phyloP scores from a whole-genome alignment of 192 early-diverging fungal species.

The Glomus cerebriforme region DNA sequence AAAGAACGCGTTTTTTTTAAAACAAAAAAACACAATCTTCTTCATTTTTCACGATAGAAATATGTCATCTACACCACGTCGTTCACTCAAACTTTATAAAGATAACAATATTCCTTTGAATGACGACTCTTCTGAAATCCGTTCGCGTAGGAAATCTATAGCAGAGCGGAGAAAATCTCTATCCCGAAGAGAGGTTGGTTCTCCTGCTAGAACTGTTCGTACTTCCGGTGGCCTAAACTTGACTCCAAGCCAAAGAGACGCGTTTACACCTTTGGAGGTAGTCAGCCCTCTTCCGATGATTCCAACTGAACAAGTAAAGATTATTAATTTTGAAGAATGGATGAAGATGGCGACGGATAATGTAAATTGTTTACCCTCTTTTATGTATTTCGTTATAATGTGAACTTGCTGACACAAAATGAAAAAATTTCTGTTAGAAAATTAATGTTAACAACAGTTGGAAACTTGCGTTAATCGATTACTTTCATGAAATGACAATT shows the following conservation, averaged over 20 bases:
- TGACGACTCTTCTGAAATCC: slow-evolving; percentile 2
- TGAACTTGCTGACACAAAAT: not conserved
- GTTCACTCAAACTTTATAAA: not conserved
- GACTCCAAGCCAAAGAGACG: not conserved
- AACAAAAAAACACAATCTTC: too few species aligned
- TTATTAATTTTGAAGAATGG: slow-evolving; percentile 84
- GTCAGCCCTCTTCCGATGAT: slow-evolving; percentile 29
- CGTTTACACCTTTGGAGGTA: not conserved
- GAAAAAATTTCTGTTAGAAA: slow-evolving; percentile 60
- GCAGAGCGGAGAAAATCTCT: slow-evolving; percentile 5
- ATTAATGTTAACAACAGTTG: slow-evolving; percentile 94
- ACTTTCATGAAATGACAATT: slow-evolving; percentile 94
- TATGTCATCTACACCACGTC: too few species aligned
- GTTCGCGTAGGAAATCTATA: not conserved
- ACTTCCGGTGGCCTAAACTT: not conserved
- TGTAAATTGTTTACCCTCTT: slow-evolving; percentile 45
- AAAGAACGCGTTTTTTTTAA: too few species aligned
- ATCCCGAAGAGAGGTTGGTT: not conserved
- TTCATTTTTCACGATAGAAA: too few species aligned
- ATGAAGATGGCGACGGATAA: slow-evolving; percentile 97
- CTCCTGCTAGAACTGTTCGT: not conserved
- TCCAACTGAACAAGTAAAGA: slow-evolving; percentile 50
- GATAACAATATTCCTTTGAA: not conserved
- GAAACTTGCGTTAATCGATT: slow-evolving; percentile 98
- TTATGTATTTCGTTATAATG: not conserved